Base-by-base conservation (phyloP, 2,329 filamentous ascomycete species). In the Colletotrichum higginsianum region DNA sequence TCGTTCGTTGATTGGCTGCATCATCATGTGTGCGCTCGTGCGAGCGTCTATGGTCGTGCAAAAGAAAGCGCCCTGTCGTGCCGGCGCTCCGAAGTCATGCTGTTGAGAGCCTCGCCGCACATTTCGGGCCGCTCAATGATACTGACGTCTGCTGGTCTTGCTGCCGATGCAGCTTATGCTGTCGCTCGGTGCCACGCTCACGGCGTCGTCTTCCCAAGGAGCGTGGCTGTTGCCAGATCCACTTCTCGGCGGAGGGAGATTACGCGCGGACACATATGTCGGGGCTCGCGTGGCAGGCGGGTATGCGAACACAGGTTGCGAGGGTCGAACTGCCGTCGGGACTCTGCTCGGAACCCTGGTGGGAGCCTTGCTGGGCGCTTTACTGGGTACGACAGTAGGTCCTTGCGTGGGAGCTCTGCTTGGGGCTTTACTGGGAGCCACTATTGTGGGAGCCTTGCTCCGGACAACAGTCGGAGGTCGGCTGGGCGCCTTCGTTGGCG, bases 91-190 rank as follows among this genome's bases (percentile, higher is more conserved):
- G n/a, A 6, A 26, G 38, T 11, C 15, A 52, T 23, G 35, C 46
- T 9, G n/a, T 6, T 44, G 46, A 30, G 30, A 56, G n/a, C 47
- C 15, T 3, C 46, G 57, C 61, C 23, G 18, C 12, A 60, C 23
- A 52, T 26, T 16, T 16, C n/a, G 21, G 77, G 74, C 68, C 76
- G 75, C 38, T 66, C 73, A 74, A 69, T 77, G 74, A 60, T 81
- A 77, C 12, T 75, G 67, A 8, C 78, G 76, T 23, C 76, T 73
- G 52, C 77, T 77, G 68, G 79, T 79, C 52, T 82, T 80, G 72
- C 78, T 84, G 26, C 88, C 89, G n/a, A 90, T 84, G 74, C 87
- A 89, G 77, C 88, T 90, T 67, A 91, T 89, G 76, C 89, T 91
- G 77, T 91, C 89, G 75, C 85, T 87, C 2, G 89, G 89, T 53